Base-by-base conservation (phyloP, 306 rosid species). In the Carpinus fangiana region DNA sequence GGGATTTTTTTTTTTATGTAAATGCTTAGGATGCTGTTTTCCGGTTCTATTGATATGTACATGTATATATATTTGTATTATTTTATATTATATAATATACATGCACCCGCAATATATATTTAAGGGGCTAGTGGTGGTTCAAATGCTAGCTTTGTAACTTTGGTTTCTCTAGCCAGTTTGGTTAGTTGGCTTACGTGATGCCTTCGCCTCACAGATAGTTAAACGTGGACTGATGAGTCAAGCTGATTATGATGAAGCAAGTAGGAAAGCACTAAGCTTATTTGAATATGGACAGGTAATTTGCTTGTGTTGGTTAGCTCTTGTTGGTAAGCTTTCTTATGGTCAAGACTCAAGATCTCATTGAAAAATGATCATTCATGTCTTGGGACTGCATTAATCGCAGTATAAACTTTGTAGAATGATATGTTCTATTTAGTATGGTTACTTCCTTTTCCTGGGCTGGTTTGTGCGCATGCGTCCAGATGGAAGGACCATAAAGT, bases 231-330 rank as follows among this genome's bases (percentile, higher is more conserved):
- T 90, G 54, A 93, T 95, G 99, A 91, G 84, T 74, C 85, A 48
- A 88, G 89, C 90, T 38, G 99, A 95, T 64, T 95, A 87, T 76
- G 88, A 80, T 81, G 98, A 91, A 90, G 99, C 70, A 50, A 95
- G 97, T 78, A 77, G 80, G 74, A 95, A 90, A 80, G 98, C 97
- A 43, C 83, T 91, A 59, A 79, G 84, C 67, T 82, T 93, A 87
- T 95, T 95, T 28, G 89, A 90, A 83, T 95, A 87, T 52, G 99
- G 99, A 70, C 99, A 95, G 97, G 99, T 93, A 90, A 28, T 73
- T 36, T 11, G 12, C 71, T 72, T 78, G 31, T 56, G 54, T 79
- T 68, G 28, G 46, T 23, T 20, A 23, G 11, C 72, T 66, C 41
- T 18, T 66, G 1, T 66, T 18, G 51, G 16, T n/a, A 67, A 41